Evolutionary conservation across 345 rosid species (phyloP).

Genomic region (Syzygium aromaticum): DNA sequence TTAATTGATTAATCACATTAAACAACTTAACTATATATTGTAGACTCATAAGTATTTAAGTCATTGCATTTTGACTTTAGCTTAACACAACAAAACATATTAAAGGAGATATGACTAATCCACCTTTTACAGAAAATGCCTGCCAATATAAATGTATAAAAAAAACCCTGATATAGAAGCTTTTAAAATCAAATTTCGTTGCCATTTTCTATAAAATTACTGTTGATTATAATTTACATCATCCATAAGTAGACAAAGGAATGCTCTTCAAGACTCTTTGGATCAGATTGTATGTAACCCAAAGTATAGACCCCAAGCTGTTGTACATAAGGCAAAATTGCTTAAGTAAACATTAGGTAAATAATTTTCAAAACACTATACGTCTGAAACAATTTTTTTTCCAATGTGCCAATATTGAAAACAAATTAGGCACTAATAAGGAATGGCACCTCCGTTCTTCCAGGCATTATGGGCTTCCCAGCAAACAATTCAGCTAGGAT

Average conservation of each 20-base stretch:
- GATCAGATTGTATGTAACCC: neutral
- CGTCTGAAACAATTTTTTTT: neutral
- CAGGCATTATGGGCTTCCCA: slow-evolving; percentile 60
- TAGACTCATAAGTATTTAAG: neutral
- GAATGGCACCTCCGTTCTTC: slow-evolving; percentile 46
- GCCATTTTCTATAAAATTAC: neutral
- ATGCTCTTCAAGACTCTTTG: neutral
- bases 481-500: slow-evolving; percentile 53
- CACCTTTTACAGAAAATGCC: neutral
- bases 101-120: neutral
- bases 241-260: neutral
- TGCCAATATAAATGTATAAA: neutral
- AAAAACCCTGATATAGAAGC: neutral
- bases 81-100: neutral
- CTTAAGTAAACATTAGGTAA: neutral
- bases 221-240: neutral
- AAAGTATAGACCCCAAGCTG: neutral
- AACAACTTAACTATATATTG: neutral
- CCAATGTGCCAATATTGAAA: neutral
- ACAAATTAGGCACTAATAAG: neutral
- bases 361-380: neutral
- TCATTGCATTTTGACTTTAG: neutral
- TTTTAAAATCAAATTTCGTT: neutral
- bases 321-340: neutral
- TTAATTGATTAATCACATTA: neutral